Conservation (phyloP, 129 eudicot genomes). For the sunflower (Helianthus annuus) region DNA sequence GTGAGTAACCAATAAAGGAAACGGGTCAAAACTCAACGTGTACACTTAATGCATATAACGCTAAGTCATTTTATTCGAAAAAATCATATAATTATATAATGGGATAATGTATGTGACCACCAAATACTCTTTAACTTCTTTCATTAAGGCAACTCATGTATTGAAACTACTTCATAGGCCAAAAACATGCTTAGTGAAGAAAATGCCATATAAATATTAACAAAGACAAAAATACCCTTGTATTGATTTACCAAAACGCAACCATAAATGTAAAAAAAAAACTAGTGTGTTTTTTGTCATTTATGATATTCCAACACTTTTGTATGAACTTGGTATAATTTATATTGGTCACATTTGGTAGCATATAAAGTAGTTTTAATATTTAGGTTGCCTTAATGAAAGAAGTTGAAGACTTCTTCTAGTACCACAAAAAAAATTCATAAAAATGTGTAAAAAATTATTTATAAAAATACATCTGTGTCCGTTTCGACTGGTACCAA, state of each 20-base stretch:
- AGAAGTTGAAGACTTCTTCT: neutral
- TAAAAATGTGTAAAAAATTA: neutral
- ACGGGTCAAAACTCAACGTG: neutral
- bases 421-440: neutral
- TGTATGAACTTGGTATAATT: neutral
- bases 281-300: neutral
- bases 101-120: neutral
- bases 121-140: neutral
- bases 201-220: neutral
- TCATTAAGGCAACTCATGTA: neutral
- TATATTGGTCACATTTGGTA: neutral
- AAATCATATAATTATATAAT: neutral
- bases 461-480: neutral
- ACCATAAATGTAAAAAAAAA: neutral
- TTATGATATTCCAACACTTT: conserved; percentile 3
- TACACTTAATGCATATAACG: neutral
- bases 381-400: neutral
- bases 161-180: neutral
- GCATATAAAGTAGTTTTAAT: neutral
- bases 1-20: neutral
- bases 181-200: neutral
- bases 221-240: neutral
- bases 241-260: neutral
- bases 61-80: neutral
- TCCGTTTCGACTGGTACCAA: neutral